A percentile compares a stretch with the other conserved stretches of the same genome.
These are phyloP conservation scores for Pichia paraexigua DNA, from an alignment of 805 yeast species.

Conservation along the genomic window DNA sequence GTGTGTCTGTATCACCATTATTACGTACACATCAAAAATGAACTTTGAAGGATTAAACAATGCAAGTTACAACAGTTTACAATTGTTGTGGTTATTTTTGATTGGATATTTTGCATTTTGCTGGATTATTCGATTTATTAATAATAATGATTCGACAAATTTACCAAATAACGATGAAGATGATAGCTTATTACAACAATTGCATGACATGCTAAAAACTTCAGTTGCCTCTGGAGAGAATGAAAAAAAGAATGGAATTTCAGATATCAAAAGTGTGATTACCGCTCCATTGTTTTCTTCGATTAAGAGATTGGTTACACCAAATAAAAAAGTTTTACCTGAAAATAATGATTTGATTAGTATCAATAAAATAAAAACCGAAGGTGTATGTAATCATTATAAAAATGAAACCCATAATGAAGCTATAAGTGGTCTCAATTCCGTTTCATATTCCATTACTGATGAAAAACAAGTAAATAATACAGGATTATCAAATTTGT, in stretches of 20 bases:
- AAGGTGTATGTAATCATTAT: not conserved
- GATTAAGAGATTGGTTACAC: not conserved
- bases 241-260: no score
- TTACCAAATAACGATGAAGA: not conserved
- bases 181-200: not conserved
- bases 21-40: not conserved
- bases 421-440: not conserved
- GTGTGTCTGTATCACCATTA: not conserved
- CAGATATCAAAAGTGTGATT: no score
- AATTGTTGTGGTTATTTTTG: not conserved
- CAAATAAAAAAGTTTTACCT: not conserved
- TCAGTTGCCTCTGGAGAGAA: not conserved
- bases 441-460: not conserved
- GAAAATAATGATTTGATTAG: not conserved
- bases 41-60: conserved; percentile 4
- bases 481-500: not conserved
- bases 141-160: not conserved
- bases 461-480: not conserved
- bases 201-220: not conserved
- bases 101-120: not conserved
- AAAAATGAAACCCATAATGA: not conserved
- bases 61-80: not conserved
- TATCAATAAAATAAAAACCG: no score
- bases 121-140: not conserved
- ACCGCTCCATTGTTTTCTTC: not conserved